Evolutionary conservation across 1,284 basidiomycete species (phyloP).

Genomic region (Irpex sp.): DNA sequence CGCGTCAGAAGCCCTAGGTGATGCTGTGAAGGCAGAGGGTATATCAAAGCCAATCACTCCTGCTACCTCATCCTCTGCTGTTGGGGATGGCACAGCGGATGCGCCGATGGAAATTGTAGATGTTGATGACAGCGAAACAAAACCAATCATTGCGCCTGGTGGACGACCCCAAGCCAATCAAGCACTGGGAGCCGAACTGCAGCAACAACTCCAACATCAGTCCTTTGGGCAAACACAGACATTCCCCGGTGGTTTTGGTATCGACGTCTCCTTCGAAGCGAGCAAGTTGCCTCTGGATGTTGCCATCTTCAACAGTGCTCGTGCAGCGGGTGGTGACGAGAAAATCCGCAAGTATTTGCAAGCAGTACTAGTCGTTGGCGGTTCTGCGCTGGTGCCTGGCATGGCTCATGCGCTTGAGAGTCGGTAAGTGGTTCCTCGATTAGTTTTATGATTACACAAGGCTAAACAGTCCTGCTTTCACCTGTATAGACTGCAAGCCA

Average conservation of each 20-base stretch:
- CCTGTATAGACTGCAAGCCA: constrained; percentile 63
- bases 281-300: constrained; percentile 90
- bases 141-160: not conserved
- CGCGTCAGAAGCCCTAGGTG: not conserved
- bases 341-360: constrained; percentile 87
- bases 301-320: constrained; percentile 88
- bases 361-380: constrained; percentile 86
- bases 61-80: not conserved
- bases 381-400: constrained; percentile 68
- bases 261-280: constrained; percentile 82
- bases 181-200: constrained; percentile 7
- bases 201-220: constrained; percentile 7
- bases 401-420: constrained; percentile 77
- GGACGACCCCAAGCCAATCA: not conserved
- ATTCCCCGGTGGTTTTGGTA: constrained; percentile 29
- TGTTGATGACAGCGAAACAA: constrained; percentile 16
- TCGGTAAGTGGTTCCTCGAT: constrained; percentile 41
- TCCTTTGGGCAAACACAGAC: constrained; percentile 5
- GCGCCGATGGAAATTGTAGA: constrained; percentile 13
- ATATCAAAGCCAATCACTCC: not conserved
- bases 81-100: constrained; percentile 7
- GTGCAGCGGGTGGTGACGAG: constrained; percentile 82
- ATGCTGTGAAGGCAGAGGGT: constrained; percentile 1
- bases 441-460: not conserved
- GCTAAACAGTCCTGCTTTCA: constrained; percentile 9